Evolutionary conservation across 192 early-diverging fungal species (phyloP).

Genomic region (Martensiomyces pterosporus): DNA sequence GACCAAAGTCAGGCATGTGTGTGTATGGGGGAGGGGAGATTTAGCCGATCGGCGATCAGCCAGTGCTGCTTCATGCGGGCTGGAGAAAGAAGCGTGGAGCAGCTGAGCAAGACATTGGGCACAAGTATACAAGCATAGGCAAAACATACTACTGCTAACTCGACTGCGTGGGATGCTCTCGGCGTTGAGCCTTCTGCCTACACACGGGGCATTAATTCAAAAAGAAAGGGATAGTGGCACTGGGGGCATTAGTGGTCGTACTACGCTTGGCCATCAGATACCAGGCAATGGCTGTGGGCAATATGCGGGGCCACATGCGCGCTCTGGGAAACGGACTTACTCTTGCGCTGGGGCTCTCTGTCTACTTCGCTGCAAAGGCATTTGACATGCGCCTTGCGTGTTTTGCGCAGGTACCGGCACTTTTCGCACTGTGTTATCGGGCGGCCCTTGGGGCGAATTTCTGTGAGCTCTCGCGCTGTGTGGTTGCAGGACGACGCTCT

Average conservation of each 20-base stretch:
- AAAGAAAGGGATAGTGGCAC: no score
- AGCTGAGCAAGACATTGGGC: no score
- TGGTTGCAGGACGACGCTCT: slow-evolving; percentile 47
- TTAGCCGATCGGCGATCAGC: no score
- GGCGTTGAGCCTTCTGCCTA: neutral
- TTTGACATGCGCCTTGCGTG: slow-evolving; percentile 63
- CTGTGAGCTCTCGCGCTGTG: slow-evolving; percentile 54
- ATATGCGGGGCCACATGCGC: no score
- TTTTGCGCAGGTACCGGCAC: slow-evolving; percentile 66
- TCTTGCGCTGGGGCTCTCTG: slow-evolving; percentile 1
- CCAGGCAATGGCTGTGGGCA: no score
- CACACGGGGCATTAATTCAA: neutral
- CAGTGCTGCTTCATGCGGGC: no score
- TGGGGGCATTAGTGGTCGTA: no score
- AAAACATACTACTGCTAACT: neutral
- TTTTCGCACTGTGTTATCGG: slow-evolving; percentile 67
- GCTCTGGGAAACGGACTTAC: slow-evolving; percentile 16
- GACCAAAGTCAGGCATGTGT: no score
- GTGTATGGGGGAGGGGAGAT: no score
- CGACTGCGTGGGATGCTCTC: neutral
- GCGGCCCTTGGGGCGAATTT: slow-evolving; percentile 65
- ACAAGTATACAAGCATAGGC: neutral
- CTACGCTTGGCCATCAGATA: no score
- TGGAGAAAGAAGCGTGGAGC: no score
- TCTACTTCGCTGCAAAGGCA: slow-evolving; percentile 58